Evolutionary conservation across 129 eudicot species (phyloP), one percentile per base, ranked within the genome.

Genomic region (Chrysanthemum makinoi): DNA sequence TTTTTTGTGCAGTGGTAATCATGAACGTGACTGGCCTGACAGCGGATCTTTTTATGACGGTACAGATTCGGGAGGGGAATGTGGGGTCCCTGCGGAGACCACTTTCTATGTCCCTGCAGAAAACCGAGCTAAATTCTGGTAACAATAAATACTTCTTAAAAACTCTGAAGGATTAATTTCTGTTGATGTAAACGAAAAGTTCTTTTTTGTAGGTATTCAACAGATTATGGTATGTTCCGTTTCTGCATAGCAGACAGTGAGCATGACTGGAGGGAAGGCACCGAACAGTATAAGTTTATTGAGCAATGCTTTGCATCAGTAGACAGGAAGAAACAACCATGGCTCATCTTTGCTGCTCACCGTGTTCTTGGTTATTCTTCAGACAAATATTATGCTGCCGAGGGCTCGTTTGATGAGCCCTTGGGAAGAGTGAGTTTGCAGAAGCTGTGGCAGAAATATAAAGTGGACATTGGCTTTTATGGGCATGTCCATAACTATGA

Each of bases 211-310:
- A 89, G 96, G 94, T 84, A 90, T 73, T 81, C 87, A 20, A 79
- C 89, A 18, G 88, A 89, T 78, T 86, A 86, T 77, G 96, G 93
- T 8, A 86, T 89, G 96, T 89, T 89, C 70, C 90, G 70, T 50
- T 89, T 89, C 69, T 89, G 93, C 81, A 84, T 89, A 77, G 94
- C 94, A 3, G 91, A 87, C 58, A 80, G 79, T 13, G 91, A 90
- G 82, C 94, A 90, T 57, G 96, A 90, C 67, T 90, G 96, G 96
- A 79, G 96, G 65, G 96, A 87, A 76, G 96, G 96, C 22, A 66
- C 94, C 12, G 96, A 90, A 68, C 96, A 90, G 35, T 85, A 90
- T 76, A 75, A 62, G 33, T 90, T 85, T 76, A 80, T 90, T 17
- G 94, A 87, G 66, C 35, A 79, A 47, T 89, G 96, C 74, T 59